Evolutionary conservation across 768 basidiomycete species (phyloP), one percentile per base, ranked within the genome.

Genomic region (Exidia glandulosa): DNA sequence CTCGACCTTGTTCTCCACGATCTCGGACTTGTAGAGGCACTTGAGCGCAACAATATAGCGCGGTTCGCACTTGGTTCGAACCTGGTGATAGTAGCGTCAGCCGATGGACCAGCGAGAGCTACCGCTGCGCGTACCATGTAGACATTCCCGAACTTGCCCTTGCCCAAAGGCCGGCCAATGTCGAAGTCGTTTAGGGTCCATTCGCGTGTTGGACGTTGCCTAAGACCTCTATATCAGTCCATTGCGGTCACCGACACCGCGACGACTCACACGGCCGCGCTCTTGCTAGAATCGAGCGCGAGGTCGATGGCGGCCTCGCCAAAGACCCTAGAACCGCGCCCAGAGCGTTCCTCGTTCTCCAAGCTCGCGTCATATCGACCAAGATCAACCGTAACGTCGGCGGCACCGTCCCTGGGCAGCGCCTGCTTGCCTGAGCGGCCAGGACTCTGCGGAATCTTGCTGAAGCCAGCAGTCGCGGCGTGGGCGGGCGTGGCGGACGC

Each of bases 321-420:
- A 37, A 79, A 81, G 1, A 91, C 82, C 25, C 74, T 75, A 66
- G 87, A 82, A n/a, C 87, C 87, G 62, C 86, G 63, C 27, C 63
- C 77, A 64, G 85, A 88, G 68, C 87, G 87, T 57, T 89, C 85
- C 63, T 96, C 95, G 33, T 83, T 74, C 73, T 96, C 94, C n/a
- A 97, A 81, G 2, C 94, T 94, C n/a, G 94, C 94, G 63, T 99
- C 95, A 70, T 99, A 99, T 52, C 76, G 80, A 31, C 95, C 94
- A 33, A 96, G 91, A 66, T 92, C 90, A 41, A 91, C 50, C 12
- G 16, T 27, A 13, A 31, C 12, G 50, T 54, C 50, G 50, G 50
- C 50, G 12, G 50, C 50, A 27, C 50, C 50, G 25, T 54, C 50
- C 27, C 14, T 27, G 50, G 50, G 50, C 50, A 54, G 50, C 7